Evolutionary conservation across 2,329 filamentous ascomycete genomes (phyloP), one percentile per base, ranked within the genome.

Genomic region (Biscogniauxia mediterranea): DNA sequence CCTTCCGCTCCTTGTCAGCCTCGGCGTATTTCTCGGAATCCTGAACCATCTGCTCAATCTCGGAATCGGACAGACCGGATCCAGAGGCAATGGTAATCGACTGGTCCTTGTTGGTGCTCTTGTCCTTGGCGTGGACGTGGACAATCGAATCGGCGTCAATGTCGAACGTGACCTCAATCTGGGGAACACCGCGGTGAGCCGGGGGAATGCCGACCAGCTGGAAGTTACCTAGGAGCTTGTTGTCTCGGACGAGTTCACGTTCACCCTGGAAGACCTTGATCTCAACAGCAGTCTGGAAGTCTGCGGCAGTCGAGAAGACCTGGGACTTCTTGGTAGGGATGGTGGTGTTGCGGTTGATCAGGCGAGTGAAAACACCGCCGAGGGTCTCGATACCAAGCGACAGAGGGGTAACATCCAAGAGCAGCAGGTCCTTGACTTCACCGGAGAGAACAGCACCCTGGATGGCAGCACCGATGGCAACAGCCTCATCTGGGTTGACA

Each of bases 181-280:
- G 94, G 67, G 94, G 94, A 64, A 97, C 92, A 83, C 93, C 93
- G 78, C 93, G 93, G 85, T 96, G 93, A 60, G 94, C 94, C 71
- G 94, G 94, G 61, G 94, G 94, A 64, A 98, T 97, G 68, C 94
- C 94, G 73, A 97, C 93, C 70, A 98, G 90, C 86, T 98, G 93
- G 91, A 98, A 98, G 90, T 98, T 98, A 65, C 94, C 94, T 62
- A 98, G 88, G 63, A 98, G 83, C 87, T 98, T 98, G 90, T 98
- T 98, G 83, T 98, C 94, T 76, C 89, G 90, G 78, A 97, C 93
- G 66, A 97, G 92, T 85, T 97, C 93, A 91, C 94, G 94, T 87
- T 98, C 94, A 85, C 94, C 94, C 89, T 98, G 93, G 90, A 89
- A 98, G 67, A 98, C 94, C 91, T 98, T 97, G 85, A 98, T 98